Conservation (phyloP, 2,329 filamentous ascomycete genomes). For the Ophiocordyceps camponoti-saundersi region DNA sequence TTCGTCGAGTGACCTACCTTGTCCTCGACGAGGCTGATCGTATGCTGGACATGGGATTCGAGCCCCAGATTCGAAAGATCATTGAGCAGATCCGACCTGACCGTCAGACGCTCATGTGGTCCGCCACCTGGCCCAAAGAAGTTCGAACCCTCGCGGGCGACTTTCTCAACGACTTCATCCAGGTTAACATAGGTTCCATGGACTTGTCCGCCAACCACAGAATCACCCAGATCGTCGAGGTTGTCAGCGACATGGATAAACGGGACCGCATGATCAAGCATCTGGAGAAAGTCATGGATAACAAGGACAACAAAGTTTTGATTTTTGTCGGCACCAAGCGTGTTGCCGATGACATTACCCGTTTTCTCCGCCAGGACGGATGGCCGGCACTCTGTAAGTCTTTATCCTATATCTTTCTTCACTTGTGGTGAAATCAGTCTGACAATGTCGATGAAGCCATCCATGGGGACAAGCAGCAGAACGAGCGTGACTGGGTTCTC, state of each 20-base stretch:
- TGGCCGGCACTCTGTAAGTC: constrained; percentile 67
- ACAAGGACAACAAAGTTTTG: constrained; percentile 86
- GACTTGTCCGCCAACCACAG: constrained; percentile 93
- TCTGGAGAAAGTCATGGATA: constrained; percentile 93
- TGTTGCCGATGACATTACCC: constrained; percentile 93
- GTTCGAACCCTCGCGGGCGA: constrained; percentile 82
- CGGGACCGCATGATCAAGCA: constrained; percentile 95
- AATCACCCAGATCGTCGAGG: constrained; percentile 95
- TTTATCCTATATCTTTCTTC: neutral
- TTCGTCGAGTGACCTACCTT: constrained; percentile 92
- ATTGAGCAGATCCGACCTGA: constrained; percentile 94
- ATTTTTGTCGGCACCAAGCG: constrained; percentile 92
- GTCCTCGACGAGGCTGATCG: constrained; percentile 98
- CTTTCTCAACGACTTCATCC: constrained; percentile 90
- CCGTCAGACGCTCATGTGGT: constrained; percentile 99
- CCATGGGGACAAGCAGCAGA: constrained; percentile 98
- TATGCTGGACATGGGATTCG: constrained; percentile 99
- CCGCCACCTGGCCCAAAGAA: constrained; percentile 97
- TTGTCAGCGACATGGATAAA: constrained; percentile 93
- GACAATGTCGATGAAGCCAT: constrained; percentile 44
- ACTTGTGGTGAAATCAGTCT: neutral
- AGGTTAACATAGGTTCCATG: constrained; percentile 96
- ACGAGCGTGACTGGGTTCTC: constrained; percentile 98
- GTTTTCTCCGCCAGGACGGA: constrained; percentile 91
- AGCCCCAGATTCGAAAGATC: constrained; percentile 98